Evolutionary conservation across 2,329 filamentous ascomycete species (phyloP).

Genomic region (Penicillium sp.): DNA sequence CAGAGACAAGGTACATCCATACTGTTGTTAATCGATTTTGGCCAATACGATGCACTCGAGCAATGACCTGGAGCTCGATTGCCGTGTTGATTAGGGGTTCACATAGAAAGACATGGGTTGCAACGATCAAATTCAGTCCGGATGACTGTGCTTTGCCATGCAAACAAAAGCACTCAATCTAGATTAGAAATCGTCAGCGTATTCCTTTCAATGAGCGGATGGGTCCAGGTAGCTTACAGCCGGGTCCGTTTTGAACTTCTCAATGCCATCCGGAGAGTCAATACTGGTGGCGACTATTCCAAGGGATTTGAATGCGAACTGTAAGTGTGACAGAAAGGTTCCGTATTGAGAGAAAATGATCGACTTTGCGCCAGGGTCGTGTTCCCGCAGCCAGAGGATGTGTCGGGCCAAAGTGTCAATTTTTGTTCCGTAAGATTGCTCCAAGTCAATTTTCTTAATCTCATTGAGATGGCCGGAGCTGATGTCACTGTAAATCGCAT

Average conservation of each 20-base stretch:
- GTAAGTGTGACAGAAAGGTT: conserved; percentile 74
- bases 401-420: conserved; percentile 81
- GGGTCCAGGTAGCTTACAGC: conserved; percentile 33
- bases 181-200: conserved; percentile 19
- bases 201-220: neutral
- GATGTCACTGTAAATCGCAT: conserved; percentile 74
- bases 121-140: conserved; percentile 87
- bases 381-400: conserved; percentile 76
- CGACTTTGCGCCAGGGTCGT: conserved; percentile 83
- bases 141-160: conserved; percentile 86
- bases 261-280: conserved; percentile 65
- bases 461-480: conserved; percentile 67
- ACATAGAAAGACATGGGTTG: conserved; percentile 90
- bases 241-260: conserved; percentile 73
- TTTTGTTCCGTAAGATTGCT: conserved; percentile 79
- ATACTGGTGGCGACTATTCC: conserved; percentile 73
- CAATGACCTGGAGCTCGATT: conserved; percentile 90
- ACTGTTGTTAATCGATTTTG: conserved; percentile 85
- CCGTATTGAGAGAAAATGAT: conserved; percentile 93
- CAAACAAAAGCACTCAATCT: conserved; percentile 78
- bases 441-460: conserved; percentile 77
- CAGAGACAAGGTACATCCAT: conserved; percentile 90
- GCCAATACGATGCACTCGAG: conserved; percentile 90
- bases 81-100: conserved; percentile 92
- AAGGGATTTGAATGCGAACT: conserved; percentile 66